Evolutionary conservation across 2,329 filamentous ascomycete genomes (phyloP).

Genomic region (Diaporthe capsici): DNA sequence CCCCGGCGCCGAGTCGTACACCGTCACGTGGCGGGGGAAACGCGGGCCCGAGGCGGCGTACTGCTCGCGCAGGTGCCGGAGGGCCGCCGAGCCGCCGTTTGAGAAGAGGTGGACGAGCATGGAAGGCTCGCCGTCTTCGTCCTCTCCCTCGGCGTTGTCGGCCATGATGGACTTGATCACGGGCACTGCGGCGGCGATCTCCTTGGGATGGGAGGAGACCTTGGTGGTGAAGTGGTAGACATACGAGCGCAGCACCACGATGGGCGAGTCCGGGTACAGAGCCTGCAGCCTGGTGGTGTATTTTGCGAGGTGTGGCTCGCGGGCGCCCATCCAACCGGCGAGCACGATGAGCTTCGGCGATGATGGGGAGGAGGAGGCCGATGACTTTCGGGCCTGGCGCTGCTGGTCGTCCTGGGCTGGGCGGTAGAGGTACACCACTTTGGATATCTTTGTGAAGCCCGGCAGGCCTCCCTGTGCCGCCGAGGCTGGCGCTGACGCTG

Average conservation of each 20-base stretch:
- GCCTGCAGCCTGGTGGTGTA: conserved; percentile 62
- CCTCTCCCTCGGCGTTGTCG: conserved; percentile 46
- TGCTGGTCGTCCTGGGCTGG: conserved; percentile 4
- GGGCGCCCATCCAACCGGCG: conserved; percentile 66
- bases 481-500: conserved; percentile 28
- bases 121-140: conserved; percentile 44
- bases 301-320: conserved; percentile 65
- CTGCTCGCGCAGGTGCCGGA: conserved; percentile 54
- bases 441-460: conserved; percentile 35
- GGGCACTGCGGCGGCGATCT: conserved; percentile 57
- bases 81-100: conserved; percentile 64
- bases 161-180: conserved; percentile 53
- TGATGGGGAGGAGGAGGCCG: conserved; percentile 5
- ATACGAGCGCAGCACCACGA: conserved; percentile 62
- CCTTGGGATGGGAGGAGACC: conserved; percentile 48
- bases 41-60: conserved; percentile 47
- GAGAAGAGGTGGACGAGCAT: conserved; percentile 66
- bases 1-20: conserved; percentile 66
- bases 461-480: conserved; percentile 33
- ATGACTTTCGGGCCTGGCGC: conserved; percentile 24
- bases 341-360: conserved; percentile 63
- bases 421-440: conserved; percentile 28
- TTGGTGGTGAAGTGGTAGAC: conserved; percentile 53
- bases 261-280: conserved; percentile 59
- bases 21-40: conserved; percentile 57